phyloP scores from a whole-genome alignment of 2,329 filamentous ascomycete species.

The Zymoseptoria tritici region DNA sequence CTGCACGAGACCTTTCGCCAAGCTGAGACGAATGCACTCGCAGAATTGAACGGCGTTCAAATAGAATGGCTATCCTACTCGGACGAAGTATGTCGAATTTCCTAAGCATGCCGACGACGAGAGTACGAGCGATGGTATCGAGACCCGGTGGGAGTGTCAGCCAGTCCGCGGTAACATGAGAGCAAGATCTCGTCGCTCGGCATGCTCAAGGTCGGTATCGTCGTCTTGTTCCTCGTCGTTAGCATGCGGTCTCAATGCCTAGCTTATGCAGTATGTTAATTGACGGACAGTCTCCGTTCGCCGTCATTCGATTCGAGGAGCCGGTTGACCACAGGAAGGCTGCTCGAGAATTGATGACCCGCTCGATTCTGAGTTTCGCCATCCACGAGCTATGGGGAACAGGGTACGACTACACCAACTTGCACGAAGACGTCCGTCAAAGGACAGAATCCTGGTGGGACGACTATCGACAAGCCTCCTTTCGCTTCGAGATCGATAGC shows the following conservation, averaged over 20 bases:
- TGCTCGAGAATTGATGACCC: slow-evolving; percentile 60
- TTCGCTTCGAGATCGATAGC: slow-evolving; percentile 79
- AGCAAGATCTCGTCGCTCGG: not conserved
- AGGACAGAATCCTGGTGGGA: slow-evolving; percentile 59
- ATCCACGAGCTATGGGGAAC: slow-evolving; percentile 87
- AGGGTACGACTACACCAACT: slow-evolving; percentile 56
- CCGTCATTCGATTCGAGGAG: slow-evolving; percentile 56
- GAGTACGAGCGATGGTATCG: not conserved
- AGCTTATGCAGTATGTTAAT: not conserved
- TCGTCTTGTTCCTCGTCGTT: slow-evolving; percentile 4
- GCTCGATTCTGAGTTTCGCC: slow-evolving; percentile 73
- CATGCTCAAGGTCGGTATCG: slow-evolving; percentile 1
- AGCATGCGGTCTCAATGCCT: not conserved
- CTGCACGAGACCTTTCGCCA: slow-evolving; percentile 83
- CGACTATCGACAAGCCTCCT: slow-evolving; percentile 57
- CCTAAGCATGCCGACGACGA: slow-evolving; percentile 8
- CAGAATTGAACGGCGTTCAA: slow-evolving; percentile 57
- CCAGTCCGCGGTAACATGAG: not conserved
- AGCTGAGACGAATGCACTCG: slow-evolving; percentile 76
- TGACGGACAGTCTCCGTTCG: slow-evolving; percentile 67
- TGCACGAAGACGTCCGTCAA: slow-evolving; percentile 59
- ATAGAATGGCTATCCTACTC: slow-evolving; percentile 70
- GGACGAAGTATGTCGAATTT: slow-evolving; percentile 54
- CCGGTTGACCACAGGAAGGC: slow-evolving; percentile 29
- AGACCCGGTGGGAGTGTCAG: not conserved